A percentile compares a stretch with the other conserved stretches of the same genome.
phyloP scores from a whole-genome alignment of 257 asterid genomes.

The Nicotiana tomentosiformis region DNA sequence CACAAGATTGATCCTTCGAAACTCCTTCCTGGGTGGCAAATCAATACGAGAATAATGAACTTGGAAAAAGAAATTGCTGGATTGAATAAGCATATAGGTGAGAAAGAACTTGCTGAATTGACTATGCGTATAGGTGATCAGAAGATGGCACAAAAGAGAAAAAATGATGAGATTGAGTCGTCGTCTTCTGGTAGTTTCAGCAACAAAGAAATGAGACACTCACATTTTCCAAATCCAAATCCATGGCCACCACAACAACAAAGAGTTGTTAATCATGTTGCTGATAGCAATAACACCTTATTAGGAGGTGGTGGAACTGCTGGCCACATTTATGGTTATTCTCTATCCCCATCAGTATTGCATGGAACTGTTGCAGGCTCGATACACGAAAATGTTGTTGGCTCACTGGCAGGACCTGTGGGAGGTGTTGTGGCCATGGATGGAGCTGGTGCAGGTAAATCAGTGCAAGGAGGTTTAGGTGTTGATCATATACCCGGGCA shows the following conservation, averaged over 20 bases:
- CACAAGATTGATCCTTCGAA: slow-evolving; percentile 55
- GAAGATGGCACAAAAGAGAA: slow-evolving; percentile 46
- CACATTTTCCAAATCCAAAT: slow-evolving; percentile 22
- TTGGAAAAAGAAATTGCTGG: slow-evolving; percentile 40
- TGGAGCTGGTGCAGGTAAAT: slow-evolving; percentile 4
- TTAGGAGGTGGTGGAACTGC: not conserved
- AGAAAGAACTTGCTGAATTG: slow-evolving; percentile 14
- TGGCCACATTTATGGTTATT: not conserved
- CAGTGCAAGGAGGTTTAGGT: not conserved
- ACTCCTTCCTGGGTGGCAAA: slow-evolving; percentile 77
- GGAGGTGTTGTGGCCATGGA: not conserved
- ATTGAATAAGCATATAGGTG: slow-evolving; percentile 4
- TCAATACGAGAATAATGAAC: slow-evolving; percentile 39
- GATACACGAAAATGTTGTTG: not conserved
- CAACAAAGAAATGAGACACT: slow-evolving; percentile 44
- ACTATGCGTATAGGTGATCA: slow-evolving; percentile 21
- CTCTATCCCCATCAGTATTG: not conserved
- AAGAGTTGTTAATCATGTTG: slow-evolving; percentile 7
- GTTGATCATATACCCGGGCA: not conserved
- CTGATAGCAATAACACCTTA: not conserved
- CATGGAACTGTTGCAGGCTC: not conserved
- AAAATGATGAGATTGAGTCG: slow-evolving; percentile 31
- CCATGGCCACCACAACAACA: slow-evolving; percentile 36
- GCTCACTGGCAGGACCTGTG: slow-evolving; percentile 1
- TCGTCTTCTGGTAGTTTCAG: slow-evolving; percentile 13